Evolutionary conservation across 805 yeast species (phyloP).

Genomic region (Grigorovia yakushimaensis): DNA sequence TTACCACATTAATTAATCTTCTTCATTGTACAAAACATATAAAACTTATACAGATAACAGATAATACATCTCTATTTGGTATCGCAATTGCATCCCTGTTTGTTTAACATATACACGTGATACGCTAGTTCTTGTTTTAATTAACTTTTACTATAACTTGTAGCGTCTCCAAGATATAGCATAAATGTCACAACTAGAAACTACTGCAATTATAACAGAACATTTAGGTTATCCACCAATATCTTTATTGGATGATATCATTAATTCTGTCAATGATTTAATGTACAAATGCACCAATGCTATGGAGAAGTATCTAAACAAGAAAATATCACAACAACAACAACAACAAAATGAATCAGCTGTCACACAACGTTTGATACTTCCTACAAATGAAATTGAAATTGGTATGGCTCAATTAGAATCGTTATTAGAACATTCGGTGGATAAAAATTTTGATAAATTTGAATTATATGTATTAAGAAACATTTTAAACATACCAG

Average conservation of each 20-base stretch:
- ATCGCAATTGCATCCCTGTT: too few relatives aligned
- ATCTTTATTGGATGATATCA: constrained; percentile 74
- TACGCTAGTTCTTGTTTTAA: too few relatives aligned
- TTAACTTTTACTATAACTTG: neutral
- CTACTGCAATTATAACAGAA: constrained; percentile 60
- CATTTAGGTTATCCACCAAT: constrained; percentile 81
- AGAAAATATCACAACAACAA: constrained; percentile 7
- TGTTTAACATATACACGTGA: too few relatives aligned
- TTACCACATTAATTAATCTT: too few relatives aligned
- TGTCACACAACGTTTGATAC: constrained; percentile 10
- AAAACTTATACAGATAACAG: too few relatives aligned
- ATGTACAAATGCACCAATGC: constrained; percentile 76
- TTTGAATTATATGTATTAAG: constrained; percentile 74
- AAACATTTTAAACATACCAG: constrained; percentile 65
- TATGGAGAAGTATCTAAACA: constrained; percentile 52
- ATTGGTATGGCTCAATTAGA: constrained; percentile 78
- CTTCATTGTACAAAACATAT: too few relatives aligned
- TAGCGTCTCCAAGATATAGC: too few relatives aligned
- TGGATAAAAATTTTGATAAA: constrained; percentile 77
- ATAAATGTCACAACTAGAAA: constrained; percentile 28
- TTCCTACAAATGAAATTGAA: constrained; percentile 45
- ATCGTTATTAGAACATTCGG: constrained; percentile 59
- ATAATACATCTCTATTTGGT: too few relatives aligned
- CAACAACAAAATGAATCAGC: neutral
- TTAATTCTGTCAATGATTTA: constrained; percentile 76